Percentiles rank a stretch among this genome's conserved stretches.
phyloP scores from a whole-genome alignment of 2,329 filamentous ascomycete species.

The Aspergillus tanneri region DNA sequence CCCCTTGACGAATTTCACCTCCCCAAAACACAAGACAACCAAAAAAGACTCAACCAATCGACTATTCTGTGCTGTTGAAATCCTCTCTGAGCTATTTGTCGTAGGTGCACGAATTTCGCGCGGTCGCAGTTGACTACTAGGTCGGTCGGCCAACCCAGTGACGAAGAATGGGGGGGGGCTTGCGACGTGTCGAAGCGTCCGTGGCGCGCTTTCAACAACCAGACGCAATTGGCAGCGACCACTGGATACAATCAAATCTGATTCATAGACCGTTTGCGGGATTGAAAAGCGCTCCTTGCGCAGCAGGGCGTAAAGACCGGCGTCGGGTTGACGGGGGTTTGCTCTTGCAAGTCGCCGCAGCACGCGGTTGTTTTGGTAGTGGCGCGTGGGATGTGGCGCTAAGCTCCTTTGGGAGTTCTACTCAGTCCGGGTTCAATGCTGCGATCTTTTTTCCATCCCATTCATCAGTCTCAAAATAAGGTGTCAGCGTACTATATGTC shows the following conservation, averaged over 20 bases:
- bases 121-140: conserved; percentile 9
- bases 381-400: conserved; percentile 38
- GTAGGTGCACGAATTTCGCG: neutral
- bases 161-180: conserved; percentile 5
- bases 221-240: conserved; percentile 14
- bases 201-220: conserved; percentile 16
- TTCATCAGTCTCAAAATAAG: neutral
- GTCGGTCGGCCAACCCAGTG: neutral
- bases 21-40: neutral
- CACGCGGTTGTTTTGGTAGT: conserved; percentile 45
- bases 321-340: conserved; percentile 21
- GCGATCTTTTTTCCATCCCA: neutral
- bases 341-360: conserved; percentile 22
- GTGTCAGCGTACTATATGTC: neutral
- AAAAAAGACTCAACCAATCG: neutral
- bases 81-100: neutral
- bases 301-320: conserved; percentile 15
- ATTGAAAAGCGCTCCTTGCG: conserved; percentile 19
- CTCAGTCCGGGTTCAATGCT: neutral
- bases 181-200: conserved; percentile 8
- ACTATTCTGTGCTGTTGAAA: neutral
- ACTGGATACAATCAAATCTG: neutral
- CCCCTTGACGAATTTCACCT: neutral
- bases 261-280: conserved; percentile 3
- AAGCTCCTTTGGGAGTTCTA: conserved; percentile 30